Evolutionary conservation across 2,329 filamentous ascomycete species (phyloP).

Genomic region (Rasamsonia emersonii): DNA sequence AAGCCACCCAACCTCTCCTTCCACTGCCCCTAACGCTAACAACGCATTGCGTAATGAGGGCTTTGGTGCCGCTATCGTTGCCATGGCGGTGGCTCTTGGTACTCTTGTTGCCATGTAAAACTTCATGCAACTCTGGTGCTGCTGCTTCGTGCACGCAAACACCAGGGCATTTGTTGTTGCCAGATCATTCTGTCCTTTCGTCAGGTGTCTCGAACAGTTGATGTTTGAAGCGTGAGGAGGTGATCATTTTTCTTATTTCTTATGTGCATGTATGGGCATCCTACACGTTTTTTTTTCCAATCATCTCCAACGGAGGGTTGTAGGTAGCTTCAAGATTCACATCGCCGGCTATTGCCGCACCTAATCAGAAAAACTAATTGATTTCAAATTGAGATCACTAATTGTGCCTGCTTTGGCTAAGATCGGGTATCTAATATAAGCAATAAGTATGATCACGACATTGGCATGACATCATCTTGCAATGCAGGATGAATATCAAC

Average conservation of each 20-base stretch:
- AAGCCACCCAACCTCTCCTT: not conserved
- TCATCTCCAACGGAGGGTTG: not conserved
- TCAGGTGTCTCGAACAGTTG: not conserved
- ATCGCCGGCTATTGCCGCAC: not conserved
- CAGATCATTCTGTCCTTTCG: not conserved
- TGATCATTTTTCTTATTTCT: not conserved
- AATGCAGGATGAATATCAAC: not conserved
- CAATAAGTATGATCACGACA: constrained; percentile 11
- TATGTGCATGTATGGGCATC: not conserved
- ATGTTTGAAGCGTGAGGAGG: not conserved
- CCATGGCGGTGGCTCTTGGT: constrained; percentile 5
- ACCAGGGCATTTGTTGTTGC: not conserved
- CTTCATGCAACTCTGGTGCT: not conserved
- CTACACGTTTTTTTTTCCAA: not conserved
- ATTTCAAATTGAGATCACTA: constrained; percentile 1
- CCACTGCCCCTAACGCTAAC: not conserved
- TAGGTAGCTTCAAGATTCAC: constrained; percentile 1
- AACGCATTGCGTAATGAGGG: constrained; percentile 4
- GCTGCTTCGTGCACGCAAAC: not conserved
- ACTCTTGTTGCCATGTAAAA: constrained; percentile 9
- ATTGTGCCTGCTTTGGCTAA: constrained; percentile 11
- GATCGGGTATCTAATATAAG: constrained; percentile 20
- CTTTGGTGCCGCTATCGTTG: constrained; percentile 2
- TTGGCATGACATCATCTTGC: constrained; percentile 6
- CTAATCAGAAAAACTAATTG: constrained; percentile 1